A percentile compares a stretch with the other conserved stretches of the same genome.
These are phyloP conservation scores for Cylindricascospora bacillispora DNA, from an alignment of 1,139 yeast species.

Conservation along the genomic window DNA sequence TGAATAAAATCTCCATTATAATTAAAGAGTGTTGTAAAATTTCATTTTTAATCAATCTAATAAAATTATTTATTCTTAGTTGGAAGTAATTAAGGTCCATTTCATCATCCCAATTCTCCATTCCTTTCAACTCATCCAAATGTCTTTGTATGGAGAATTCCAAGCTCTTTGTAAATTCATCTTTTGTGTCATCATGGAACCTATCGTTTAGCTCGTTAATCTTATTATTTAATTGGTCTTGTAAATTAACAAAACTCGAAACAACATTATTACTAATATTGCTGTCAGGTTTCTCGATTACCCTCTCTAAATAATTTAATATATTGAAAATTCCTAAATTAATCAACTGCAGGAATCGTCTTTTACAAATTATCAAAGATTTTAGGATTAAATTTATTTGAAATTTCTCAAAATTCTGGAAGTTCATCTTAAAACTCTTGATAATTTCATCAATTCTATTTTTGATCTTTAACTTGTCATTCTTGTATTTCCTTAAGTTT, in stretches of 20 bases:
- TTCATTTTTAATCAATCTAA: no score
- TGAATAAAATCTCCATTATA: background rate
- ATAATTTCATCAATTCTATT: slow-evolving; percentile 32
- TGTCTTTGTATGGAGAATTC: no score
- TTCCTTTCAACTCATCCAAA: slow-evolving; percentile 37
- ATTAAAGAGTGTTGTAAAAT: background rate
- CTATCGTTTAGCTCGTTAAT: slow-evolving; percentile 39
- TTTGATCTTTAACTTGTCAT: slow-evolving; percentile 29
- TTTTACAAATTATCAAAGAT: slow-evolving; percentile 38
- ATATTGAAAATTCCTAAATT: slow-evolving; percentile 30
- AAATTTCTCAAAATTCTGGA: slow-evolving; percentile 35
- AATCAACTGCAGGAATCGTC: slow-evolving; percentile 39
- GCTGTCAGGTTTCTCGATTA: no score
- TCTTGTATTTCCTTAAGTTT: slow-evolving; percentile 26
- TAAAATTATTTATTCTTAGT: no score
- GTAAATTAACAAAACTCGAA: background rate
- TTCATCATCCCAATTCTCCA: slow-evolving; percentile 40
- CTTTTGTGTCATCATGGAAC: no score
- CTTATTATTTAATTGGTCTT: slow-evolving; percentile 26
- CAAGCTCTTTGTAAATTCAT: no score
- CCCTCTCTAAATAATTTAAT: slow-evolving; percentile 9
- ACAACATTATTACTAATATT: no score
- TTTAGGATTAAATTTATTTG: slow-evolving; percentile 33
- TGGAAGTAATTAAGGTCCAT: no score
- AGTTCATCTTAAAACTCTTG: slow-evolving; percentile 29